phyloP scores from a whole-genome alignment of 2,329 filamentous ascomycete genomes.

The Trematosphaeria pertusa region DNA sequence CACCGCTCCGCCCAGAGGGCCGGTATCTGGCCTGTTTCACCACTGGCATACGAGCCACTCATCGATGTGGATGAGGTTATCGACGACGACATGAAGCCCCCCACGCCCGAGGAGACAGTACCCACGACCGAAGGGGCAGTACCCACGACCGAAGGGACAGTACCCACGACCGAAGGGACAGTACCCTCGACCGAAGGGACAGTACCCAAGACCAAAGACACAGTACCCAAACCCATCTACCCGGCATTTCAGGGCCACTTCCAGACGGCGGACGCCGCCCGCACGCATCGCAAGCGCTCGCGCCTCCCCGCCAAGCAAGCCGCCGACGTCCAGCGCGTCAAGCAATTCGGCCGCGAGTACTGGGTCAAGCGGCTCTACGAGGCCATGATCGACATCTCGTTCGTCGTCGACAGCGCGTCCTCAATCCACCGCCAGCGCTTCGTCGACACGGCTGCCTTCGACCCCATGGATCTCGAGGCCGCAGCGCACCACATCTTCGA shows the following conservation, averaged over 20 bases:
- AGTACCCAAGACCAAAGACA: too few relatives aligned
- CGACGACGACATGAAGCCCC: too few relatives aligned
- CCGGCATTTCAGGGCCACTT: constrained; percentile 23
- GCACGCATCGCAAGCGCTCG: constrained; percentile 20
- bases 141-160: too few relatives aligned
- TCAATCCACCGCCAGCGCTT: constrained; percentile 32
- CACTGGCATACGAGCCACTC: too few relatives aligned
- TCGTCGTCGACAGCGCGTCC: constrained; percentile 20
- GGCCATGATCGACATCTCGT: constrained; percentile 32
- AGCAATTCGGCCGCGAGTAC: constrained; percentile 30
- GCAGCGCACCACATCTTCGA: constrained; percentile 41
- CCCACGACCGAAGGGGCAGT: too few relatives aligned
- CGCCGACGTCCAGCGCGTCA: constrained; percentile 28
- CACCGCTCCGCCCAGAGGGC: too few relatives aligned
- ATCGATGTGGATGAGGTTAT: too few relatives aligned
- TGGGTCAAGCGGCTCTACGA: constrained; percentile 42
- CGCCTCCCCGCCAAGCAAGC: constrained; percentile 23
- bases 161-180: too few relatives aligned
- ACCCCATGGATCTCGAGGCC: constrained; percentile 33
- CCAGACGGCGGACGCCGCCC: constrained; percentile 25
- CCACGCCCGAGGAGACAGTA: too few relatives aligned
- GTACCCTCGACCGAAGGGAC: too few relatives aligned
- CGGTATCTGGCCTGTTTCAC: too few relatives aligned
- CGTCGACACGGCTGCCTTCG: constrained; percentile 9
- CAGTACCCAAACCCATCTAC: constrained; percentile 21